Evolutionary conservation across 345 rosid genomes (phyloP).

Genomic region (Stellera chamaejasme): DNA sequence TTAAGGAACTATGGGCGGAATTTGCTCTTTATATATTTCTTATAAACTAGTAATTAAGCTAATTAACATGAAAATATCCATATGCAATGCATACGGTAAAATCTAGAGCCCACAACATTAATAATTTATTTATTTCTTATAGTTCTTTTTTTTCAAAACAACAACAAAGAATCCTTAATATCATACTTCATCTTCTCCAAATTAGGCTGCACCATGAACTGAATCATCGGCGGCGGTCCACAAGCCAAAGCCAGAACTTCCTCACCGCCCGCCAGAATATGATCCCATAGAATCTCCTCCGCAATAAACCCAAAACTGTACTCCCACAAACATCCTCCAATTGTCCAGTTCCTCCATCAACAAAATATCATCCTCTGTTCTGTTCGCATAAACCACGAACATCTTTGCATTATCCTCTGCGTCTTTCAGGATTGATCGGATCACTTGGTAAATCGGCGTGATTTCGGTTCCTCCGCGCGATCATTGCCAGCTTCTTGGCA

Average conservation of each 20-base stretch:
- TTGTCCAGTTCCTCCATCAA: conserved; percentile 70
- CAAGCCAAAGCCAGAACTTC: conserved; percentile 68
- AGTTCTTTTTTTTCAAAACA: conserved; percentile 44
- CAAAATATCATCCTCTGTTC: conserved; percentile 79
- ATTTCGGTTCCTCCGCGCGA: conserved; percentile 96
- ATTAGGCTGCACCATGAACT: conserved; percentile 84
- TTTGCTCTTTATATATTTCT: too few relatives aligned
- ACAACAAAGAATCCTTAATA: conserved; percentile 50
- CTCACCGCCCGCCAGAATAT: conserved; percentile 46
- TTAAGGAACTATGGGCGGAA: too few relatives aligned
- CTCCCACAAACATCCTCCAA: conserved; percentile 73
- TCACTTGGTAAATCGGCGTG: conserved; percentile 79
- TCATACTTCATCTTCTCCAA: conserved; percentile 88
- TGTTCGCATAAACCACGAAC: conserved; percentile 76
- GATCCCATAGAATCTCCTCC: conserved; percentile 59
- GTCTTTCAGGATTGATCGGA: conserved; percentile 66
- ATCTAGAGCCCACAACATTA: not conserved
- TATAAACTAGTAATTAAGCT: too few relatives aligned
- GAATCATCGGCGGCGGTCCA: conserved; percentile 98
- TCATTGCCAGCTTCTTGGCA: conserved; percentile 76
- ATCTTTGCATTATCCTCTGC: conserved; percentile 78
- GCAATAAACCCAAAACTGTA: conserved; percentile 68
- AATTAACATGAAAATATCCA: not conserved
- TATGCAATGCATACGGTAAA: not conserved
- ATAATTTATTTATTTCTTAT: not conserved